phyloP scores from a whole-genome alignment of 805 yeast species.

The Zygosaccharomyces pseudorouxii region DNA sequence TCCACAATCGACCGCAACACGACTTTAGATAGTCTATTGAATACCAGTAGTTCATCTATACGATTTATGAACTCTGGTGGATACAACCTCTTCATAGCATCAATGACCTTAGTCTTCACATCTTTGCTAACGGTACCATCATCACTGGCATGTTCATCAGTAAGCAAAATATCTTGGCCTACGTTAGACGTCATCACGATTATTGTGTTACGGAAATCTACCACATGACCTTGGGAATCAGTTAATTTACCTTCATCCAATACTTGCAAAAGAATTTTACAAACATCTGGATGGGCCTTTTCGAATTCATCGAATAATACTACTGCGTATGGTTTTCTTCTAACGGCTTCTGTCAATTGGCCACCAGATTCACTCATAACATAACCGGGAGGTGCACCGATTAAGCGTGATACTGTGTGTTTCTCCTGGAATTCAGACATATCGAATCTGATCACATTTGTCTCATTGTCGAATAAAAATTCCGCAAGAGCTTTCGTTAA shows the following conservation, averaged over 20 bases:
- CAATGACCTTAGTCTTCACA: slow-evolving; percentile 56
- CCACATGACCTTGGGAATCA: slow-evolving; percentile 90
- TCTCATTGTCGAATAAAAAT: slow-evolving; percentile 84
- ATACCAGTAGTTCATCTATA: slow-evolving; percentile 88
- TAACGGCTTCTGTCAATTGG: slow-evolving; percentile 91
- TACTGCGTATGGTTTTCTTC: slow-evolving; percentile 92
- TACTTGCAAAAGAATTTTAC: slow-evolving; percentile 84
- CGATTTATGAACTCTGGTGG: slow-evolving; percentile 96
- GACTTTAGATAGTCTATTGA: slow-evolving; percentile 77
- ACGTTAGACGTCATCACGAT: slow-evolving; percentile 96
- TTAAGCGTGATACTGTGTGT: slow-evolving; percentile 82
- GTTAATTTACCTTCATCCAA: slow-evolving; percentile 93
- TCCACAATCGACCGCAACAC: slow-evolving; percentile 80
- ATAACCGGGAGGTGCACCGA: slow-evolving; percentile 98
- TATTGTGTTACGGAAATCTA: slow-evolving; percentile 90
- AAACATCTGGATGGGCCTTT: slow-evolving; percentile 94
- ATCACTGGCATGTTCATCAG: slow-evolving; percentile 51
- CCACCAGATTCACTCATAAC: slow-evolving; percentile 93
- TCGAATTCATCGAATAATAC: slow-evolving; percentile 94
- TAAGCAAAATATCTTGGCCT: slow-evolving; percentile 82
- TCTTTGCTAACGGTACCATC: slow-evolving; percentile 53
- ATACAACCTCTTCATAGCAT: slow-evolving; percentile 64
- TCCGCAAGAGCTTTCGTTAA: slow-evolving; percentile 89
- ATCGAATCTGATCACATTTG: slow-evolving; percentile 84
- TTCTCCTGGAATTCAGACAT: slow-evolving; percentile 98